These are phyloP conservation scores for Exophiala spinifera DNA, from an alignment of 2,329 filamentous ascomycete genomes.

Conservation along the genomic window DNA sequence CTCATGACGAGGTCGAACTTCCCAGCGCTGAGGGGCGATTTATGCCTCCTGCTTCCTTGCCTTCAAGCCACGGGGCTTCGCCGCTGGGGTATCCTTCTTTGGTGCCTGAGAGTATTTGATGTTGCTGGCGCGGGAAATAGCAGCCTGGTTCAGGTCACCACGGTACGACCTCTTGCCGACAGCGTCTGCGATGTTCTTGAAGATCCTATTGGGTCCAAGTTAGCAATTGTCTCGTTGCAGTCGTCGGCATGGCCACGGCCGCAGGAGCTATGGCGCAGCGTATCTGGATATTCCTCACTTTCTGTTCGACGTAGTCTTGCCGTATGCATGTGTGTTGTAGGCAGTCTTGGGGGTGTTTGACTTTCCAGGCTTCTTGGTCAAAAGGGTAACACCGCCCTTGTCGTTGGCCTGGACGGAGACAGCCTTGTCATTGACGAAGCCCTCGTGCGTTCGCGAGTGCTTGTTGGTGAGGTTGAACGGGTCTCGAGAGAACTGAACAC, in stretches of 20 bases:
- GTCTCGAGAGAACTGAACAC: slow-evolving; percentile 88
- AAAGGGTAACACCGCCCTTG: slow-evolving; percentile 75
- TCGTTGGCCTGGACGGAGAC: slow-evolving; percentile 70
- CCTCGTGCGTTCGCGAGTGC: slow-evolving; percentile 89
- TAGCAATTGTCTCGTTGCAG: too few relatives aligned
- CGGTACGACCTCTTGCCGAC: slow-evolving; percentile 85
- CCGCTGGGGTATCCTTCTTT: slow-evolving; percentile 70
- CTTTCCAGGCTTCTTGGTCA: slow-evolving; percentile 75
- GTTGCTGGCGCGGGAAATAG: slow-evolving; percentile 82
- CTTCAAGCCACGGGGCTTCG: slow-evolving; percentile 76
- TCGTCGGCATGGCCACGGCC: too few relatives aligned
- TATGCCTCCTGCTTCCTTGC: slow-evolving; percentile 62
- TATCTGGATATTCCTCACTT: slow-evolving; percentile 59
- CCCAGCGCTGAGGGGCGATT: background rate
- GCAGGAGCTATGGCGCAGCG: too few relatives aligned
- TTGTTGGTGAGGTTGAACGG: slow-evolving; percentile 90
- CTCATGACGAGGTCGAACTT: background rate
- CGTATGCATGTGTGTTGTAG: slow-evolving; percentile 65
- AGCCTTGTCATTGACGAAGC: slow-evolving; percentile 92
- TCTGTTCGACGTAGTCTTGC: slow-evolving; percentile 69
- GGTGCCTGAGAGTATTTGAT: slow-evolving; percentile 75
- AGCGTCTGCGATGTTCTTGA: slow-evolving; percentile 79
- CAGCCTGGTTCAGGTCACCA: slow-evolving; percentile 69
- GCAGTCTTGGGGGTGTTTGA: slow-evolving; percentile 69
- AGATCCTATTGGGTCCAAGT: slow-evolving; percentile 61